A percentile compares a stretch with the other conserved stretches of the same genome.
These are phyloP conservation scores for Xerocomellus dryophilus DNA, from an alignment of 768 basidiomycete genomes.

Conservation along the genomic window DNA sequence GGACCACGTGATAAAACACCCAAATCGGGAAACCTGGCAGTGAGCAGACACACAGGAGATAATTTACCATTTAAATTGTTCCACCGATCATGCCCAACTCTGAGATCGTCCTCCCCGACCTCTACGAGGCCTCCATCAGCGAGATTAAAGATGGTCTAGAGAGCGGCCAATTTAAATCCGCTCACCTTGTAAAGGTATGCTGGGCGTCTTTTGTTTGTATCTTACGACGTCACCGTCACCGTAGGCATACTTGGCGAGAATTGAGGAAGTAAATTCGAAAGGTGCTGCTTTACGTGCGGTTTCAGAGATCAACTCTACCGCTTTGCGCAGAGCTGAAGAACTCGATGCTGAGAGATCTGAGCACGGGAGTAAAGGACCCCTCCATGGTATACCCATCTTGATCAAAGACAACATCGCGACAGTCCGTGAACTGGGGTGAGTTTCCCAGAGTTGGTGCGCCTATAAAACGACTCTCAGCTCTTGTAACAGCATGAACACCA, in stretches of 20 bases:
- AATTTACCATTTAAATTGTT: neutral
- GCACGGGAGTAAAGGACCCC: conserved; percentile 42
- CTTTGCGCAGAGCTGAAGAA: conserved; percentile 48
- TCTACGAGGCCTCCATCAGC: conserved; percentile 57
- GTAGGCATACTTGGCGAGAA: conserved; percentile 64
- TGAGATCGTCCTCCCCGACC: conserved; percentile 40
- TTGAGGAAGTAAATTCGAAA: conserved; percentile 64
- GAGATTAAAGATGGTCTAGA: conserved; percentile 55
- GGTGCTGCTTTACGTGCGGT: conserved; percentile 58
- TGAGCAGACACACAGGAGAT: neutral
- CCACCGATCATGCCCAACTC: neutral
- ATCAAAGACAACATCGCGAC: conserved; percentile 49
- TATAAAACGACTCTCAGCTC: neutral
- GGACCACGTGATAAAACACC: conserved; percentile 7
- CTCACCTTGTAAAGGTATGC: conserved; percentile 57
- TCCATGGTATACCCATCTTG: conserved; percentile 60
- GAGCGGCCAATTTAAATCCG: conserved; percentile 50
- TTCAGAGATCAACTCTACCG: conserved; percentile 54
- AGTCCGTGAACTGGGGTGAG: conserved; percentile 25
- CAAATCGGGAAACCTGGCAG: conserved; percentile 9
- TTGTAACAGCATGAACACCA: conserved; percentile 45
- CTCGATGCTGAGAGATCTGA: conserved; percentile 51
- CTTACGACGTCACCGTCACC: neutral
- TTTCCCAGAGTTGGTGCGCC: neutral
- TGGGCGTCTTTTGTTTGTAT: too few species aligned